phyloP scores from a whole-genome alignment of 768 basidiomycete genomes.

The Suillus spraguei region DNA sequence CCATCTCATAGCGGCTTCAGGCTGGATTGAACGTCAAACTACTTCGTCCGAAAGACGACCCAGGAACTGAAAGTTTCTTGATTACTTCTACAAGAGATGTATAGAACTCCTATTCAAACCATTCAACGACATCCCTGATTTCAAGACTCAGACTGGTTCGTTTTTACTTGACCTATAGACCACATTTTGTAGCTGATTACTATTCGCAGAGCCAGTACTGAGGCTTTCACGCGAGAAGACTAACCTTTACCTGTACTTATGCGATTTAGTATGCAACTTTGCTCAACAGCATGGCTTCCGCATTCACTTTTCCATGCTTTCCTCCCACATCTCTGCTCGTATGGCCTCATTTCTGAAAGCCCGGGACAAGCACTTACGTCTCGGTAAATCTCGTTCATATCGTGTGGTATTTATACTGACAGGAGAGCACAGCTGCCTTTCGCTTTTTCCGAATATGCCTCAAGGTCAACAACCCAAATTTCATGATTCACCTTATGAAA shows the following conservation, averaged over 20 bases:
- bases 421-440: conserved; percentile 68
- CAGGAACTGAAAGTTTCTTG: conserved; percentile 87
- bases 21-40: conserved; percentile 43
- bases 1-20: conserved; percentile 20
- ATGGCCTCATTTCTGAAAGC: conserved; percentile 78
- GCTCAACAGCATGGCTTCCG: conserved; percentile 89
- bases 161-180: background rate
- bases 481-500: conserved; percentile 77
- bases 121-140: conserved; percentile 72
- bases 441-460: conserved; percentile 89
- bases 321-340: conserved; percentile 72
- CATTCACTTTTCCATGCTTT: conserved; percentile 87
- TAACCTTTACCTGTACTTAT: conserved; percentile 85
- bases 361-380: conserved; percentile 89
- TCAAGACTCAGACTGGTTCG: conserved; percentile 50
- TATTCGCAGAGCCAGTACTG: conserved; percentile 49
- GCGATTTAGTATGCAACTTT: conserved; percentile 90
- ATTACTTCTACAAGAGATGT: conserved; percentile 91
- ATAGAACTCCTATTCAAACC: conserved; percentile 81
- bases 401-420: conserved; percentile 8
- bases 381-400: conserved; percentile 58
- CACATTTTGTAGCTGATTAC: conserved; percentile 6
- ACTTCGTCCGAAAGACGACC: conserved; percentile 75
- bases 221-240: conserved; percentile 71
- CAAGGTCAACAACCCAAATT: conserved; percentile 77